phyloP scores from a whole-genome alignment of 1,139 yeast genomes.

The Saccharomyces uvarum region DNA sequence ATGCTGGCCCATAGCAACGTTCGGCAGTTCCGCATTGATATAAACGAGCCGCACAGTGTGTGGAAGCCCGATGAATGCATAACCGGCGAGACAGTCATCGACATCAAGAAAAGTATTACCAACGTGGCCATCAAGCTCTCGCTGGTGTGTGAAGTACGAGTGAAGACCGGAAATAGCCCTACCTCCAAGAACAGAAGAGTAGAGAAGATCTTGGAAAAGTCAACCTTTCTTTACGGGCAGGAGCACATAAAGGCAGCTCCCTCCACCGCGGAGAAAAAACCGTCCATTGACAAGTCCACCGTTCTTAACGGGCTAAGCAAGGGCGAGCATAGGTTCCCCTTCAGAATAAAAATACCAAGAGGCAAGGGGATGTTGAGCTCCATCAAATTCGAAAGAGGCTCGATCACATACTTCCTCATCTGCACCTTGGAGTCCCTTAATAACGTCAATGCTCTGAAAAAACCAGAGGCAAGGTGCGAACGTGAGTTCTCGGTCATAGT shows the following conservation, averaged over 20 bases:
- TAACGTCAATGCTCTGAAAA: slow-evolving; percentile 3
- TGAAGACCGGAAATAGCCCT: slow-evolving; percentile 35
- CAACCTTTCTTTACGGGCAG: slow-evolving; percentile 59
- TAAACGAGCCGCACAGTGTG: slow-evolving; percentile 63
- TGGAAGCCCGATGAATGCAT: slow-evolving; percentile 58
- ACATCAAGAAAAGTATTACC: slow-evolving; percentile 47
- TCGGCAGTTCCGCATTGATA: slow-evolving; percentile 58
- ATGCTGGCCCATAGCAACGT: slow-evolving; percentile 14
- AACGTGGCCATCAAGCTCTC: slow-evolving; percentile 49
- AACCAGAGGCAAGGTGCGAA: slow-evolving; percentile 36
- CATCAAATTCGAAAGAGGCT: slow-evolving; percentile 77
- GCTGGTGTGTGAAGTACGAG: slow-evolving; percentile 49
- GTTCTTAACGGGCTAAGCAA: slow-evolving; percentile 44
- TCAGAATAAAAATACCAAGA: slow-evolving; percentile 68
- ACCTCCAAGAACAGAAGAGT: slow-evolving; percentile 31
- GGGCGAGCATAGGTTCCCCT: slow-evolving; percentile 86
- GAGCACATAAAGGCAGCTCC: slow-evolving; percentile 3
- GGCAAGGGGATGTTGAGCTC: slow-evolving; percentile 61
- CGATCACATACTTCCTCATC: slow-evolving; percentile 59
- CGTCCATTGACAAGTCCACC: slow-evolving; percentile 16
- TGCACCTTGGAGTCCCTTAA: slow-evolving; percentile 40
- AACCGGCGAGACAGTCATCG: slow-evolving; percentile 52
- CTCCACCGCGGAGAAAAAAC: slow-evolving; percentile 17
- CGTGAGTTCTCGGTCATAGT: slow-evolving; percentile 53
- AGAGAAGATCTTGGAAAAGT: slow-evolving; percentile 53